Evolutionary conservation across 2,329 filamentous ascomycete genomes (phyloP).

Genomic region (Lasiodiplodia gonubiensis): DNA sequence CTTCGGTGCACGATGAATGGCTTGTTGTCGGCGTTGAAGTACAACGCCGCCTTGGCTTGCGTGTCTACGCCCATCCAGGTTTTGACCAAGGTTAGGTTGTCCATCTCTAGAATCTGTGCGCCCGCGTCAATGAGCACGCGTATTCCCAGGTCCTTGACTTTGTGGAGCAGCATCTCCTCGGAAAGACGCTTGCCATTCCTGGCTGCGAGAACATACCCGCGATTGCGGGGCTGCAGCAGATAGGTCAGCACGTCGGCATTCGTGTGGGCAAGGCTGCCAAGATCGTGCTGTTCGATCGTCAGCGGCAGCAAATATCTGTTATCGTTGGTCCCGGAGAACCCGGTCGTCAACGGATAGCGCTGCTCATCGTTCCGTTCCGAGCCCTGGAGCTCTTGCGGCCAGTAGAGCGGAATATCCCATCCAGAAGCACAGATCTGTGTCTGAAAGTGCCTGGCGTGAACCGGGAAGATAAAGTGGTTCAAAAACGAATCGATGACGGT

Average conservation of each 20-base stretch:
- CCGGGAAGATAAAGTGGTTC: constrained; percentile 68
- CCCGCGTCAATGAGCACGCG: constrained; percentile 68
- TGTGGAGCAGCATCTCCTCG: constrained; percentile 54
- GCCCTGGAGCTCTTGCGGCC: not conserved
- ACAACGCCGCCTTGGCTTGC: constrained; percentile 57
- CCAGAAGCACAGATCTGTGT: constrained; percentile 68
- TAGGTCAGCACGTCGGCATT: constrained; percentile 68
- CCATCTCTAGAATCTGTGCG: constrained; percentile 67
- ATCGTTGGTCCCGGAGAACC: constrained; percentile 76
- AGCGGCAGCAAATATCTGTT: constrained; percentile 64
- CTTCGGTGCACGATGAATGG: constrained; percentile 53
- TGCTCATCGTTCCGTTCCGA: not conserved
- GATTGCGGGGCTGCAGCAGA: constrained; percentile 60
- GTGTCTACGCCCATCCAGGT: constrained; percentile 58
- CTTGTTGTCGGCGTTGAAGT: constrained; percentile 57
- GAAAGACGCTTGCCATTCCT: constrained; percentile 46
- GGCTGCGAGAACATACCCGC: constrained; percentile 51
- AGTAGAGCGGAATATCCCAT: constrained; percentile 67
- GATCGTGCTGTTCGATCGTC: constrained; percentile 65
- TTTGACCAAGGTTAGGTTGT: constrained; percentile 57
- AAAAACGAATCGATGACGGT: constrained; percentile 68
- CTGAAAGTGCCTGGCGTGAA: constrained; percentile 68
- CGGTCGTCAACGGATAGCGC: constrained; percentile 58
- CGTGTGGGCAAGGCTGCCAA: constrained; percentile 62
- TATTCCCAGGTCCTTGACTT: constrained; percentile 49